phyloP scores from a whole-genome alignment of 2,329 filamentous ascomycete species.

The Colletotrichum chrysophilum region DNA sequence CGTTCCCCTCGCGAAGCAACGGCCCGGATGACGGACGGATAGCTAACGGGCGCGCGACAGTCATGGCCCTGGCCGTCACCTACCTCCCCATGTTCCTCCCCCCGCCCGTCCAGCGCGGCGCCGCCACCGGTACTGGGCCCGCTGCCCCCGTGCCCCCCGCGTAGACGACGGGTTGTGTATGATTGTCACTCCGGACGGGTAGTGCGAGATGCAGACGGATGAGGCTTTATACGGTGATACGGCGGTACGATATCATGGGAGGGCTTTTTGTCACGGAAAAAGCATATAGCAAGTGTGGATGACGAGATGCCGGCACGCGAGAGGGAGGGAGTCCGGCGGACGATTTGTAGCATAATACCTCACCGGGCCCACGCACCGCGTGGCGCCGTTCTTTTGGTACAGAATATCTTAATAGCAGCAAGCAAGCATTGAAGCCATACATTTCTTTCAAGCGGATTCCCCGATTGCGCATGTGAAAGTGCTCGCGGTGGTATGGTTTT shows the following conservation, averaged over 20 bases:
- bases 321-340: not conserved
- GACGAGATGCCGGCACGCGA: not conserved
- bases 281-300: not conserved
- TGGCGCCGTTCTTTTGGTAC: not conserved
- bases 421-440: not conserved
- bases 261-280: not conserved
- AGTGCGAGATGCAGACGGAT: not conserved
- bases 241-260: not conserved
- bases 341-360: conserved; percentile 11
- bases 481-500: not conserved
- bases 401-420: conserved; percentile 4
- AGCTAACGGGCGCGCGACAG: conserved; percentile 36
- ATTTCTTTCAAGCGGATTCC: fast-evolving
- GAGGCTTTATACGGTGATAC: not conserved
- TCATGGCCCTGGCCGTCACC: conserved; percentile 62
- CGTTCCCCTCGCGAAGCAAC: conserved; percentile 35
- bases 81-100: conserved; percentile 59
- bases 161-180: conserved; percentile 10
- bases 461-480: not conserved
- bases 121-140: conserved; percentile 37
- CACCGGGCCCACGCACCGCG: not conserved
- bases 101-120: conserved; percentile 30
- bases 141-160: conserved; percentile 31
- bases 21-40: not conserved
- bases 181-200: not conserved